Conservation (phyloP, 169 alveolate genomes). For the Hammondia hammondi region DNA sequence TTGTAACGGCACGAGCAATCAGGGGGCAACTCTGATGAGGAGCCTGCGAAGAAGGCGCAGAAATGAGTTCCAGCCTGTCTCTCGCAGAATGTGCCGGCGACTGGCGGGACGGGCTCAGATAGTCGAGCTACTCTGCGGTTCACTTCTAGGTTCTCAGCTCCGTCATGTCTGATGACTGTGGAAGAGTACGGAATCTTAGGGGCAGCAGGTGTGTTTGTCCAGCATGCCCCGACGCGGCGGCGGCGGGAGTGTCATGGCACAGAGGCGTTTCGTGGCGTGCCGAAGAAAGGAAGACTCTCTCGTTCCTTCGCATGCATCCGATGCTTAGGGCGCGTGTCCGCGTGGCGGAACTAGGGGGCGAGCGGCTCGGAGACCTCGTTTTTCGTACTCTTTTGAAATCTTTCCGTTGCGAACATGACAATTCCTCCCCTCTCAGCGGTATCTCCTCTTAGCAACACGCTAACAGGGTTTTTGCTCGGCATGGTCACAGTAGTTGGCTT, state of each 20-base stretch:
- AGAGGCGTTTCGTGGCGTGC: not conserved
- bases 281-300: not conserved
- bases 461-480: slow-evolving; percentile 46
- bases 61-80: not conserved
- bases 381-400: not conserved
- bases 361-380: too few relatives aligned
- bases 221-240: not conserved
- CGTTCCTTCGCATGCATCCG: not conserved
- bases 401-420: slow-evolving; percentile 24
- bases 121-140: too few relatives aligned
- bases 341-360: too few relatives aligned
- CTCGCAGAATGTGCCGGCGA: not conserved
- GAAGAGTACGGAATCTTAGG: too few relatives aligned
- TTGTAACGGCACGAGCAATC: too few relatives aligned
- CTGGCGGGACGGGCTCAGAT: too few relatives aligned
- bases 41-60: too few relatives aligned
- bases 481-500: slow-evolving; percentile 47
- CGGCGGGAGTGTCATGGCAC: not conserved
- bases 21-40: too few relatives aligned
- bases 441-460: slow-evolving; percentile 54
- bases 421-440: slow-evolving; percentile 60
- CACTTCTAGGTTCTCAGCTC: too few relatives aligned
- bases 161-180: too few relatives aligned
- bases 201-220: not conserved
- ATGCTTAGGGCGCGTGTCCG: too few relatives aligned